Evolutionary conservation across 306 rosid species (phyloP).

Genomic region (Rubus idaeus): DNA sequence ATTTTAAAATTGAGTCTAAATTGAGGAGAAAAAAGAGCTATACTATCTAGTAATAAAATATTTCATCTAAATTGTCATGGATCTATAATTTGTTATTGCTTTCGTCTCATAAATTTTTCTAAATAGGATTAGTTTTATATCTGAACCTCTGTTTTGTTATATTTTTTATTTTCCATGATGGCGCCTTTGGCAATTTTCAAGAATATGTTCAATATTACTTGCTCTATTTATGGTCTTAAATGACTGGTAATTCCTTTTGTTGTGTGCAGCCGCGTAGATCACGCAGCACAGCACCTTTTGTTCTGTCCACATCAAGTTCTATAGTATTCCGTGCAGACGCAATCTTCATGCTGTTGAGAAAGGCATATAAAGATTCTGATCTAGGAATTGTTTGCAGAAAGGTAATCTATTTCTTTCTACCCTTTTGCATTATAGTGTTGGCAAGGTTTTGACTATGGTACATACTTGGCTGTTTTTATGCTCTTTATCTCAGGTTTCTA

Average conservation of each 20-base stretch:
- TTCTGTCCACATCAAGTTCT: conserved; percentile 55
- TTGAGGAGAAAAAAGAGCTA: too few species aligned
- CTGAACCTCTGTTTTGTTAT: neutral
- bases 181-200: neutral
- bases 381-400: conserved; percentile 75
- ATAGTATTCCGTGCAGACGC: conserved; percentile 74
- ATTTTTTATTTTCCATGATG: neutral
- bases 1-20: too few species aligned
- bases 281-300: conserved; percentile 61
- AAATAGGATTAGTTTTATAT: neutral
- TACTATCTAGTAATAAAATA: too few species aligned
- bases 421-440: conserved; percentile 17
- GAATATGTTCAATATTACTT: neutral
- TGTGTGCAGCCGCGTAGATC: conserved; percentile 76
- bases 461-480: conserved; percentile 19
- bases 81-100: neutral
- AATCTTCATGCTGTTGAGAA: conserved; percentile 73
- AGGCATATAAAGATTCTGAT: conserved; percentile 83
- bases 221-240: conserved; percentile 1
- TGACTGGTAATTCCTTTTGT: conserved; percentile 19
- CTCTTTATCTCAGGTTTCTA: conserved; percentile 65
- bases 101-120: neutral
- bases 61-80: neutral
- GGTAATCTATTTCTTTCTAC: conserved; percentile 46
- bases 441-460: conserved; percentile 17